Evolutionary conservation across 805 yeast species (phyloP), one percentile per base, ranked within the genome.

Genomic region (Metschnikowia kunwiensis): DNA sequence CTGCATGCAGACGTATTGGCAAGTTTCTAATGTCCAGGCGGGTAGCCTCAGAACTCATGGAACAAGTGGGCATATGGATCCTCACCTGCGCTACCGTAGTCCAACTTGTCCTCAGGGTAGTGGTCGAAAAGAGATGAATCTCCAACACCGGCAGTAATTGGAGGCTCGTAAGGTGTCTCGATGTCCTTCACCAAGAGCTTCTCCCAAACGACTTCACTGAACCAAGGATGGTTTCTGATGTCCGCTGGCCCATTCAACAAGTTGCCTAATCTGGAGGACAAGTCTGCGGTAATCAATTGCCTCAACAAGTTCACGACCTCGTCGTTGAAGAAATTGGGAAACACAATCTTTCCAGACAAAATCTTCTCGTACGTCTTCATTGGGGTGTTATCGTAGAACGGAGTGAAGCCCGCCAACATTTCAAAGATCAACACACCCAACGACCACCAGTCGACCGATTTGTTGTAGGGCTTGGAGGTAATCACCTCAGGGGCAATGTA

Each of bases 401-500:
- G 82, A 1, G 82, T 77, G 47, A 72, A 74, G 14, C 82, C 82
- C 2, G 79, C 75, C 42, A 77, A 59, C 82, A 77, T 77, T 58
- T 77, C 82, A 49, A 68, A 77, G 26, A 77, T 76, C 40, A 77
- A 63, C 14, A 77, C 75, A 19, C 82, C 82, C 45, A 77, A 69
- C 2, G 78, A 73, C 82, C 82, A 77, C 81, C 81, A 77, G 55
- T 77, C 82, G 16, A 77, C 81, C 2, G 78, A 71, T 50, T 76
- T 76, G 55, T 77, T 77, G 57, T 77, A 77, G 2, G 82, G 80
- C 47, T 76, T 74, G 8, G 79, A 74, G 3, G 82, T 75, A 17
- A 77, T 77, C n/a, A 77, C 81, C 50, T 77, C 82, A 4, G 82
- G 82, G 1, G 82, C 82, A 36, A 77, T 77, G 53, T 77, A 77